A percentile compares a stretch with the other conserved stretches of the same genome.
These are phyloP conservation scores for Zopfia rhizophila DNA, from an alignment of 2,329 filamentous ascomycete species.

Conservation along the genomic window DNA sequence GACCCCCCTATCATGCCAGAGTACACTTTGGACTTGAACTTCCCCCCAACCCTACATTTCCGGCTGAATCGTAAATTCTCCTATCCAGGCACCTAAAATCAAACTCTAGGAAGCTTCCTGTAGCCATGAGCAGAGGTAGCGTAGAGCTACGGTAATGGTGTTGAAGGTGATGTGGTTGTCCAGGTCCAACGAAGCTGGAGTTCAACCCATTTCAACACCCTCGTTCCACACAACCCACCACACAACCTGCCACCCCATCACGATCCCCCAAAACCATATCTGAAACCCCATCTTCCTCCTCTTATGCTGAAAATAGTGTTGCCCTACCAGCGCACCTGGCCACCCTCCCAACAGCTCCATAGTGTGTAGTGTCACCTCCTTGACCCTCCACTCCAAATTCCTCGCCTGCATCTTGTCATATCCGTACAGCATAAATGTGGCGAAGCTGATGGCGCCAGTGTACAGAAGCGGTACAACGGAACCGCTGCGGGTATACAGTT, in stretches of 20 bases:
- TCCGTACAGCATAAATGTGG: constrained; percentile 45
- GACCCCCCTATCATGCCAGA: no score
- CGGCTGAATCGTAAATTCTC: no score
- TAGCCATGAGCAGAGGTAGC: no score
- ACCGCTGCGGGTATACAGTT: constrained; percentile 33
- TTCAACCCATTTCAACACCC: no score
- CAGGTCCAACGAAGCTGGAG: no score
- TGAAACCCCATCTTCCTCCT: constrained; percentile 43
- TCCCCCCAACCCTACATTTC: no score
- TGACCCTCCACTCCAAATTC: constrained; percentile 44
- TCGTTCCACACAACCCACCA: constrained; percentile 34
- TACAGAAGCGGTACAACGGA: constrained; percentile 30
- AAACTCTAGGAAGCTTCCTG: no score
- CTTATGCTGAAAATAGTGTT: constrained; percentile 52
- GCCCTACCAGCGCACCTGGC: constrained; percentile 45
- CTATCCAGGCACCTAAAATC: no score
- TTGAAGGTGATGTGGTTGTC: no score
- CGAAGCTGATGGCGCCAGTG: constrained; percentile 27
- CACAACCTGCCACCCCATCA: constrained; percentile 40
- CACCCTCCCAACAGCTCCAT: constrained; percentile 44
- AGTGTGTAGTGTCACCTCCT: constrained; percentile 42
- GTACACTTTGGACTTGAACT: no score
- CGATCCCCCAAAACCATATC: constrained; percentile 43
- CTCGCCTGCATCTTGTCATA: constrained; percentile 50
- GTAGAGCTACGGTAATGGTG: no score